Percentiles rank a stretch among this genome's conserved stretches.
These are phyloP conservation scores for Geotrichum australiense DNA, from an alignment of 1,139 yeast species.

Conservation along the genomic window DNA sequence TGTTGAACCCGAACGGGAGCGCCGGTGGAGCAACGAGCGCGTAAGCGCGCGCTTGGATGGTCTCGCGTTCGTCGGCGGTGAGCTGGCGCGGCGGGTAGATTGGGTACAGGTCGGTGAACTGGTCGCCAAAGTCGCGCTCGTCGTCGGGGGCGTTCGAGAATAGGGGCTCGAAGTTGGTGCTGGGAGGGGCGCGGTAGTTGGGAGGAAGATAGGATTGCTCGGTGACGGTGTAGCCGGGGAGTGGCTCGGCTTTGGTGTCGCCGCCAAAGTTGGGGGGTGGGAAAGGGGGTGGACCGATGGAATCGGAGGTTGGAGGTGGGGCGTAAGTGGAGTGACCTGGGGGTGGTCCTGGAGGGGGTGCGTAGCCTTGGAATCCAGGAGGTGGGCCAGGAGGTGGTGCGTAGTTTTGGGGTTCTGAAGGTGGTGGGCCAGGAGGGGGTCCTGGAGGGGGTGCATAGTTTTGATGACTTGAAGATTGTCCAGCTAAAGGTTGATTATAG, in stretches of 20 bases:
- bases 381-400: slow-evolving; percentile 14
- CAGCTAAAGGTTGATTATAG: slow-evolving; percentile 4
- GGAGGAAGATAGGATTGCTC: slow-evolving; percentile 13
- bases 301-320: slow-evolving; percentile 16
- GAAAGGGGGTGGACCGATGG: slow-evolving; percentile 12
- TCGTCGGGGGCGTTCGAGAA: slow-evolving; percentile 23
- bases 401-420: background rate
- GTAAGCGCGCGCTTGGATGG: slow-evolving; percentile 11
- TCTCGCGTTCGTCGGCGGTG: slow-evolving; percentile 11
- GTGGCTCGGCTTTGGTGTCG: slow-evolving; percentile 16
- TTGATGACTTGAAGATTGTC: slow-evolving; percentile 12
- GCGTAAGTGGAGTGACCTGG: slow-evolving; percentile 6
- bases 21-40: slow-evolving; percentile 22
- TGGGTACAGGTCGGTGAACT: slow-evolving; percentile 20
- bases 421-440: slow-evolving; percentile 1
- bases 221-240: slow-evolving; percentile 13
- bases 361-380: slow-evolving; percentile 1
- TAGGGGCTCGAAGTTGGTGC: slow-evolving; percentile 20
- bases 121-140: slow-evolving; percentile 24
- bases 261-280: background rate
- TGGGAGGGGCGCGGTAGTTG: slow-evolving; percentile 20
- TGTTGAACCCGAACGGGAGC: slow-evolving; percentile 15
- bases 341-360: slow-evolving; percentile 14
- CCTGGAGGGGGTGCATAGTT: slow-evolving; percentile 2
- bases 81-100: slow-evolving; percentile 17